Conservation (phyloP, 352 stramenopile species). For the Elongisporangium anandrum region DNA sequence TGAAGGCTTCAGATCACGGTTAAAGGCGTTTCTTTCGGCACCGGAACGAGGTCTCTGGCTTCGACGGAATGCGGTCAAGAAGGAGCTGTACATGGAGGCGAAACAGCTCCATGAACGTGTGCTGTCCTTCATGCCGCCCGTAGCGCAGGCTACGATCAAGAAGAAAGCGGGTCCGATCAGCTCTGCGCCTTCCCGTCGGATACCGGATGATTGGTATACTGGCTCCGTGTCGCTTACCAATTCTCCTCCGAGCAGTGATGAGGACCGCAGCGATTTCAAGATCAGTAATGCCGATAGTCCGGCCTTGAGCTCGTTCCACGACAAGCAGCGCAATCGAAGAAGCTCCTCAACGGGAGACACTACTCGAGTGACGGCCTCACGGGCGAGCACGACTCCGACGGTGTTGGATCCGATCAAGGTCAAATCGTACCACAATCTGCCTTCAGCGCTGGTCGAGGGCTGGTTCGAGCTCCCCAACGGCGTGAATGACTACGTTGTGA, state of each 20-base stretch:
- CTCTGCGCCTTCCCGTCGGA: constrained; percentile 58
- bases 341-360: constrained; percentile 30
- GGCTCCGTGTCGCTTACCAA: constrained; percentile 16
- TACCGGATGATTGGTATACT: constrained; percentile 78
- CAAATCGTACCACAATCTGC: constrained; percentile 49
- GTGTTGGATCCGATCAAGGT: constrained; percentile 32
- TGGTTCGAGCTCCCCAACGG: constrained; percentile 70
- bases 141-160: constrained; percentile 70
- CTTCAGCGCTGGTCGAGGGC: constrained; percentile 40
- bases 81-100: constrained; percentile 56
- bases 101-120: constrained; percentile 51
- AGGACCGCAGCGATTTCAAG: background rate
- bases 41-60: background rate
- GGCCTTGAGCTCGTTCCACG: constrained; percentile 38
- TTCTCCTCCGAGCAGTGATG: background rate
- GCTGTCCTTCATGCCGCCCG: constrained; percentile 50
- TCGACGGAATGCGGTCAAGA: constrained; percentile 18
- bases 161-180: constrained; percentile 32
- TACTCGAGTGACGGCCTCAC: constrained; percentile 22
- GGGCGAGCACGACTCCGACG: background rate
- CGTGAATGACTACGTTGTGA: constrained; percentile 76
- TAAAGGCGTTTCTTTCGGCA: background rate
- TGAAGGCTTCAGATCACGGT: constrained; percentile 27
- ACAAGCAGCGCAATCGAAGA: constrained; percentile 28
- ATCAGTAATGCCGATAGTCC: constrained; percentile 10